Evolutionary conservation across 78 protist species (phyloP).

Genomic region (Chrysochromulina parva): DNA sequence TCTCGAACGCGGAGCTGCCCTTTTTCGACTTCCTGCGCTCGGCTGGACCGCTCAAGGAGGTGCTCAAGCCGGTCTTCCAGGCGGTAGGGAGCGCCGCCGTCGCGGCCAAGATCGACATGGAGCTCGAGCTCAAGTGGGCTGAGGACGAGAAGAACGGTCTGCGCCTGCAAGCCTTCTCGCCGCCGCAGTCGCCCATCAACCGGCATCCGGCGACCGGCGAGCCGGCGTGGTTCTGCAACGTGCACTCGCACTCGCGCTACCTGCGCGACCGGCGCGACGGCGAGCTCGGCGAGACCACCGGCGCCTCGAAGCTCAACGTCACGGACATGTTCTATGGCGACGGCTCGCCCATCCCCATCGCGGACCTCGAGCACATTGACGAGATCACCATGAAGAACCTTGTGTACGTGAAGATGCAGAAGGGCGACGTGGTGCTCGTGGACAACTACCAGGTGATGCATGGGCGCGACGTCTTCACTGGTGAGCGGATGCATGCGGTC

Average conservation of each 20-base stretch:
- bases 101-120: constrained; percentile 20
- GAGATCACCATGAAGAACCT: constrained; percentile 35
- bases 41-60: background rate
- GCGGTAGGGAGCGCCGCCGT: background rate
- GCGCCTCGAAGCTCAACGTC: constrained; percentile 10
- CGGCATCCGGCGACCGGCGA: constrained; percentile 34
- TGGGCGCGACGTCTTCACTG: constrained; percentile 25
- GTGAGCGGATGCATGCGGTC: constrained; percentile 32
- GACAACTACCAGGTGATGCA: constrained; percentile 30
- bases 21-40: constrained; percentile 2
- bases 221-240: constrained; percentile 41
- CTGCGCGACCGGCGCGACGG: constrained; percentile 15
- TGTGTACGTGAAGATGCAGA: background rate
- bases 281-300: background rate
- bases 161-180: constrained; percentile 22
- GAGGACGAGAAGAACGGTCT: constrained; percentile 7
- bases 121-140: background rate
- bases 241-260: constrained; percentile 40
- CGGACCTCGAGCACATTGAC: background rate
- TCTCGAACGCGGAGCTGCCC: constrained; percentile 29
- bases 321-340: constrained; percentile 36
- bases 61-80: background rate
- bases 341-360: background rate
- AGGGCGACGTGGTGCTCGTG: constrained; percentile 41
- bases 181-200: constrained; percentile 25